Evolutionary conservation across 1,139 yeast species (phyloP).

Genomic region (Meyerozyma carpophila): DNA sequence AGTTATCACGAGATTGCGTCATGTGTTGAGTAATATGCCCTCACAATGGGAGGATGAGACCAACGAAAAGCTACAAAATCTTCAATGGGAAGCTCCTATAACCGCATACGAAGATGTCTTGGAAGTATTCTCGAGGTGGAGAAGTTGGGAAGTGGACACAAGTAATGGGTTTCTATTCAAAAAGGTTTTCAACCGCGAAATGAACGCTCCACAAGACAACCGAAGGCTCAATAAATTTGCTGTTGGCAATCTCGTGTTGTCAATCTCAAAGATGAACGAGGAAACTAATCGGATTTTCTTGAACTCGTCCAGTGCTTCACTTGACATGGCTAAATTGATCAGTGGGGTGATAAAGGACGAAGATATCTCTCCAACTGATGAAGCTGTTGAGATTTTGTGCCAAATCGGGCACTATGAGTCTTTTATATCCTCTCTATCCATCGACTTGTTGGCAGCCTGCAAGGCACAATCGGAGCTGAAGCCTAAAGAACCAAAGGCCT

Average conservation of each 20-base stretch:
- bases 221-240: slow-evolving; percentile 2
- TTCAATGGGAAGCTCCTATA: slow-evolving; percentile 37
- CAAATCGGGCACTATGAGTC: neutral
- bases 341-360: neutral
- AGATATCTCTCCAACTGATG: neutral
- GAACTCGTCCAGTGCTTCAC: neutral
- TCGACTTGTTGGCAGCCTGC: neutral
- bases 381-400: neutral
- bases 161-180: slow-evolving; percentile 47
- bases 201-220: slow-evolving; percentile 1
- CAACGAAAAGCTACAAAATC: slow-evolving; percentile 14
- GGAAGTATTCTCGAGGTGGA: slow-evolving; percentile 69
- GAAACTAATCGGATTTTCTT: slow-evolving; percentile 1
- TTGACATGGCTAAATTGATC: neutral
- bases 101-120: slow-evolving; percentile 53
- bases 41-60: slow-evolving; percentile 36
- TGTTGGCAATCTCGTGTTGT: slow-evolving; percentile 5
- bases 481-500: too few species aligned
- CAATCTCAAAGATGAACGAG: slow-evolving; percentile 3
- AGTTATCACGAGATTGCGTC: slow-evolving; percentile 70
- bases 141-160: slow-evolving; percentile 74
- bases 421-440: neutral
- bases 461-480: neutral
- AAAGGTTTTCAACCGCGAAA: slow-evolving; percentile 24
- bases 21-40: slow-evolving; percentile 62